A percentile compares a stretch with the other conserved stretches of the same genome.
phyloP scores from a whole-genome alignment of 139 green algal genomes.

The Picochlorum sp. region DNA sequence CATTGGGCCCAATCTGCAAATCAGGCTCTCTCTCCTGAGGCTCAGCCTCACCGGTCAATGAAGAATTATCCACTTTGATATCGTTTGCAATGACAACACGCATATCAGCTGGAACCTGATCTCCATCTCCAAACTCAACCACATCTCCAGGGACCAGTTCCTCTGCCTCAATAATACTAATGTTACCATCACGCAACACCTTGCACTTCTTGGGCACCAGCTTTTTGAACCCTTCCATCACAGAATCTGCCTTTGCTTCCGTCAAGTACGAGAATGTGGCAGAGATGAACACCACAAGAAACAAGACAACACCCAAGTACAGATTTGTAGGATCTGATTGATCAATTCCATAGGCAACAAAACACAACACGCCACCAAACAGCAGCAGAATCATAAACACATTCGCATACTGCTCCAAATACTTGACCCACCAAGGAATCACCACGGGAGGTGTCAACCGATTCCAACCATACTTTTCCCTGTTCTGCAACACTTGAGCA shows the following conservation, averaged over 20 bases:
- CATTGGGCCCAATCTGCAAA: conserved; percentile 68
- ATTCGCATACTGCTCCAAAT: conserved; percentile 51
- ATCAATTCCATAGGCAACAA: conserved; percentile 53
- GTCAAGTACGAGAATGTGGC: conserved; percentile 59
- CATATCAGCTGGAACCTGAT: conserved; percentile 87
- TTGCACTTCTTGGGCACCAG: conserved; percentile 66
- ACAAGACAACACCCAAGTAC: conserved; percentile 64
- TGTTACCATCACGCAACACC: conserved; percentile 63
- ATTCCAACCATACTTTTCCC: conserved; percentile 52
- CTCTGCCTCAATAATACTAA: conserved; percentile 39
- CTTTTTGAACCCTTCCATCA: conserved; percentile 69
- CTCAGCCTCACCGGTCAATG: conserved; percentile 81
- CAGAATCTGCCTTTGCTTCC: conserved; percentile 54
- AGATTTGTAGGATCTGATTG: conserved; percentile 50
- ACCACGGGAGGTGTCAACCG: conserved; percentile 47
- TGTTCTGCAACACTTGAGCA: conserved; percentile 42
- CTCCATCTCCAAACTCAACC: conserved; percentile 81
- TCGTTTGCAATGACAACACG: conserved; percentile 48
- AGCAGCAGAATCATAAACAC: conserved; percentile 53
- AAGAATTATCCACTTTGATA: conserved; percentile 86
- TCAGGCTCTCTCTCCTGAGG: conserved; percentile 65
- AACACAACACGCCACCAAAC: conserved; percentile 30
- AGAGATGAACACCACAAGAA: conserved; percentile 41
- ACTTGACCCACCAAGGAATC: conserved; percentile 52
- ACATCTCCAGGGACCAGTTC: conserved; percentile 95